Evolutionary conservation across 495 filamentous ascomycete genomes (phyloP), one percentile per base, ranked within the genome.

Genomic region (Xylona heveae): DNA sequence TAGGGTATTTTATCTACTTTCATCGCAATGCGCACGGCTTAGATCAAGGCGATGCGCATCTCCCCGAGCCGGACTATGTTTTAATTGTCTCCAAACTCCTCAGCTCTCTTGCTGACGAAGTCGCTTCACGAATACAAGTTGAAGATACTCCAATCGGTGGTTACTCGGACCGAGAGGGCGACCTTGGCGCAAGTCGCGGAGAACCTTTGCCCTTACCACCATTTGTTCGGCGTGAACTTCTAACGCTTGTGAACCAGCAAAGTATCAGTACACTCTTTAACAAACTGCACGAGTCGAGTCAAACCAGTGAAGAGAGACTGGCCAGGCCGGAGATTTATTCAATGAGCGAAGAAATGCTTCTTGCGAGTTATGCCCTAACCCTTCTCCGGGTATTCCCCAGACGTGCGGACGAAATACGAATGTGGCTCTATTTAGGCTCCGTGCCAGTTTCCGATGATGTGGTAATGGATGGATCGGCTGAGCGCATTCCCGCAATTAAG

Each of bases 391-490:
- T 81, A 34, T 99, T 99, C 41, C 88, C 84, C 13, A 60, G 65
- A 6, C 63, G 69, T 24, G 68, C 71, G 13, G 82, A 92, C 43
- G 90, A 95, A 32, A 90, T 95, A 31, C 74, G 84, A 1, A 91
- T 95, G 80, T 90, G 88, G 61, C 56, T 99, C 3, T 95, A 83
- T 41, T 55, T 83, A 9, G 75, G 81, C 0, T 82, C 82, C 19
- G 71, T 17, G 3, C 18, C 35, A 21, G 8, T 78, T 7, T 55
- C 61, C 2, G 62, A 61, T 13, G 54, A 41, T 12, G 44, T 48
- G 19, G 44, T 50, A 6, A 47, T 45, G 9, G 45, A 43, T 4
- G 31, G 3, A 10, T 13, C 18, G 17, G 10, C 33, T 1, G 19
- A 33, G 31, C 55, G 61, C 32, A 47, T 74, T 10, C 75, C 88